Evolutionary conservation across 2,329 filamentous ascomycete genomes (phyloP).

Genomic region (Botrytis porri): DNA sequence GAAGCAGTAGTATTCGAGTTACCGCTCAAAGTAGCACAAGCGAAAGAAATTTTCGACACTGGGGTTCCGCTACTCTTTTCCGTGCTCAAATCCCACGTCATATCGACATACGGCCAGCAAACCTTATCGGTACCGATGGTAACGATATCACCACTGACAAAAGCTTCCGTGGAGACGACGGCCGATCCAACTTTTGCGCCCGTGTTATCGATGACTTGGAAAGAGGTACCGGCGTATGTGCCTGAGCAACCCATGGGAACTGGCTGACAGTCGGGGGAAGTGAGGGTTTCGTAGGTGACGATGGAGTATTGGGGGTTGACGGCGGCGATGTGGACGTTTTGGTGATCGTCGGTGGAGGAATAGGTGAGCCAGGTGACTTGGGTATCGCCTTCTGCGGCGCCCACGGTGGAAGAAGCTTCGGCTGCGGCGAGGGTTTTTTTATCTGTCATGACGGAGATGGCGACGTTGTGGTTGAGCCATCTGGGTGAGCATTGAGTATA

Average conservation of each 20-base stretch:
- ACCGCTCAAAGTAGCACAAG: constrained; percentile 41
- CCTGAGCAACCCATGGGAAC: constrained; percentile 59
- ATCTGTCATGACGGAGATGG: constrained; percentile 54
- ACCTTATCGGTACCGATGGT: constrained; percentile 51
- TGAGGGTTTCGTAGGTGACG: constrained; percentile 60
- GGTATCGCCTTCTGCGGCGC: constrained; percentile 51
- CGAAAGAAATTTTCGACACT: constrained; percentile 50
- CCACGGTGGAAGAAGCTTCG: constrained; percentile 53
- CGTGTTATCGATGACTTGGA: constrained; percentile 53
- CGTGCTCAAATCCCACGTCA: constrained; percentile 49
- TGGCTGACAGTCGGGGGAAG: constrained; percentile 51
- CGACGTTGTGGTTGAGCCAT: constrained; percentile 52
- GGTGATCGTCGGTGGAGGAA: constrained; percentile 49
- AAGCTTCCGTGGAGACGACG: constrained; percentile 51
- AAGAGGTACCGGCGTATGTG: constrained; percentile 56
- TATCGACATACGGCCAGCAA: constrained; percentile 60
- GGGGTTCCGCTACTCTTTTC: constrained; percentile 29
- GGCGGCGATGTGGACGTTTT: constrained; percentile 56
- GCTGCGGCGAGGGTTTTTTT: constrained; percentile 55
- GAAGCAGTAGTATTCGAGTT: neutral
- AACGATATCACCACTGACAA: constrained; percentile 60
- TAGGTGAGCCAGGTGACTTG: constrained; percentile 60
- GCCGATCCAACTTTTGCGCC: constrained; percentile 52
- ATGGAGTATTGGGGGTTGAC: constrained; percentile 53
- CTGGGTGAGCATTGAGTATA: constrained; percentile 47